Evolutionary conservation across 257 asterid genomes (phyloP), one percentile per base, ranked within the genome.

Genomic region (Lycium barbarum): DNA sequence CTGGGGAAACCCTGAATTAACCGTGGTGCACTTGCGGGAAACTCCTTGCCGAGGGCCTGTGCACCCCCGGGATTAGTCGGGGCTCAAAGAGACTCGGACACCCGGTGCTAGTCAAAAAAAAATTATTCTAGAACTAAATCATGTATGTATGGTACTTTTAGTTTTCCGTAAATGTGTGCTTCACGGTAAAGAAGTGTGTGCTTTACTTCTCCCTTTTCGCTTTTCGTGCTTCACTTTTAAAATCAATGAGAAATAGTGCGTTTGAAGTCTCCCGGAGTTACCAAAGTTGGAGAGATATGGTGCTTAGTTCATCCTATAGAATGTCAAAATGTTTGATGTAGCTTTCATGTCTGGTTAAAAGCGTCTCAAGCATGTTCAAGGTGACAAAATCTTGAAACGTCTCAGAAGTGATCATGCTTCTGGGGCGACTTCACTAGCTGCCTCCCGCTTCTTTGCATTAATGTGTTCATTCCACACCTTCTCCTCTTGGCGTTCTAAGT

Each of bases 291-390:
- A n/a, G 18, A 74, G 43, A 0, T 13, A 14, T 7, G 6, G 43
- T 74, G 45, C 22, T 20, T 10, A 73, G 40, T 47, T 47, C 35
- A 73, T 73, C 80, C 80, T n/a, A 10, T 73, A 73, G 57, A 43
- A 72, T 70, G 33, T 40, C 54, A 35, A 40, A 45, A 40, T 72
- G 17, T 43, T 17, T 72, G 35, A 45, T 72, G 17, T 73, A 45
- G 18, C 59, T 73, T 45, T 11, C 80, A 11, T 18, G 80, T n/a
- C 47, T 74, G 61, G 58, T 20, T 49, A 47, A 73, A 49, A 47
- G 45, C 11, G 8, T 76, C 47, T 51, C 14, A 76, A 26, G 63
- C 82, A 76, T 51, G 82, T 76, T 53, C 82, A 51, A 76, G 63
- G 26, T 51, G 63, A 76, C 61, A 22, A 51, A 26, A 26, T 51